Percentiles rank a stretch among this genome's conserved stretches.
These are phyloP conservation scores for Saturnispora silvae DNA, from an alignment of 805 yeast species.

Conservation along the genomic window DNA sequence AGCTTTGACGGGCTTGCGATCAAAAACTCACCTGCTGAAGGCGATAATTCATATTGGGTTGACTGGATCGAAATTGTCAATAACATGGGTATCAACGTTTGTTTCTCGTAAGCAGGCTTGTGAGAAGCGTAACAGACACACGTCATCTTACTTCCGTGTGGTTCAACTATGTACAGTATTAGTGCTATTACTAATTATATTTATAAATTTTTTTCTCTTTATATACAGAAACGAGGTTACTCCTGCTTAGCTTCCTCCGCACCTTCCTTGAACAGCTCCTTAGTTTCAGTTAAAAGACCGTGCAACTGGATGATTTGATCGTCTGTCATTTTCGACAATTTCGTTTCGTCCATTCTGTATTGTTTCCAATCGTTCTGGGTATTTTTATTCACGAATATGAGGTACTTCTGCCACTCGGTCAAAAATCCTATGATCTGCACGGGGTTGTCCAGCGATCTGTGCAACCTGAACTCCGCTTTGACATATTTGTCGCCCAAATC, in stretches of 20 bases:
- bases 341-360: constrained; percentile 48
- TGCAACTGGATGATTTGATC: constrained; percentile 81
- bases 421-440: constrained; percentile 88
- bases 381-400: constrained; percentile 33
- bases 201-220: too few relatives aligned
- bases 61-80: constrained; percentile 35
- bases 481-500: constrained; percentile 85
- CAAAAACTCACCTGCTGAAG: not conserved
- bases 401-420: constrained; percentile 88
- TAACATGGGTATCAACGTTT: constrained; percentile 31
- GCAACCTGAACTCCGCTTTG: constrained; percentile 80
- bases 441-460: constrained; percentile 75
- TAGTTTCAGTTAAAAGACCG: constrained; percentile 69
- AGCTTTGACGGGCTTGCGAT: not conserved
- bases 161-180: too few relatives aligned
- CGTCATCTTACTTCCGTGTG: too few relatives aligned
- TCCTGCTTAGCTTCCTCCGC: too few relatives aligned
- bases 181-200: too few relatives aligned
- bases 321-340: constrained; percentile 75
- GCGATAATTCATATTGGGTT: constrained; percentile 18
- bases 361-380: constrained; percentile 55
- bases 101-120: constrained; percentile 20
- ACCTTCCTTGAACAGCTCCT: constrained; percentile 15
- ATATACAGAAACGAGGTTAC: too few relatives aligned
- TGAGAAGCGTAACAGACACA: too few relatives aligned